phyloP scores from a whole-genome alignment of 2,329 filamentous ascomycete species.

The Lizonia empirigonia region DNA sequence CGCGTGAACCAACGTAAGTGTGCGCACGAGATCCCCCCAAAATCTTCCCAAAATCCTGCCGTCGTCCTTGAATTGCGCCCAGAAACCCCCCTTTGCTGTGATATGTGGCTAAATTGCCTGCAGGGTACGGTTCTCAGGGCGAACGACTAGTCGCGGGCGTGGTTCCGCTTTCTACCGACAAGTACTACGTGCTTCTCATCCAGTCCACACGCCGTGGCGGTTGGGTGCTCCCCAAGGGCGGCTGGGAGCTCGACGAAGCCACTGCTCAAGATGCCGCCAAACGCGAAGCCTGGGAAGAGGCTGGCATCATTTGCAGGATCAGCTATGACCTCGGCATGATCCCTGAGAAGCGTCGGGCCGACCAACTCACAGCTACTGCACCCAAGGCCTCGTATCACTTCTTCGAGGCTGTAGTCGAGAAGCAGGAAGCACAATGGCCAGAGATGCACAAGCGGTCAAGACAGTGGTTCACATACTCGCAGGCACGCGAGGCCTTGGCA shows the following conservation, averaged over 20 bases:
- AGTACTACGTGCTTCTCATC: constrained; percentile 87
- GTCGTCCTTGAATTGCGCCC: constrained; percentile 2
- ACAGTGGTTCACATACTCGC: constrained; percentile 84
- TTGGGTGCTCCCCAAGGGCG: constrained; percentile 97
- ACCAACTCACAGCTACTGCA: constrained; percentile 60
- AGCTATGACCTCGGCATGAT: constrained; percentile 87
- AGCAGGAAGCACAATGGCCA: constrained; percentile 87
- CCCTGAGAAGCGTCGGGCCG: constrained; percentile 71
- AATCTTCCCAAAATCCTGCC: constrained; percentile 15
- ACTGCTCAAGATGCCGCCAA: constrained; percentile 81
- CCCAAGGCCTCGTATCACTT: constrained; percentile 81
- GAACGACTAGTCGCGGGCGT: constrained; percentile 95
- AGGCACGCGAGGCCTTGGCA: constrained; percentile 78
- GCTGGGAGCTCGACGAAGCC: constrained; percentile 94
- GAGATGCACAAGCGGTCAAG: constrained; percentile 90
- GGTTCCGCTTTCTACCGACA: constrained; percentile 85
- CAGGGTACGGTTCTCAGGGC: constrained; percentile 90
- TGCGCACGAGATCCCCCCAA: constrained; percentile 26
- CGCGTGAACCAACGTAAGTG: constrained; percentile 81
- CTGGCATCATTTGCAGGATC: constrained; percentile 85
- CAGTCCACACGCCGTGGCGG: constrained; percentile 88
- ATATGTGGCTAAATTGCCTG: constrained; percentile 19
- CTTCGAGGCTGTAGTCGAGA: constrained; percentile 85
- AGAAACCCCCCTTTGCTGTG: constrained; percentile 5
- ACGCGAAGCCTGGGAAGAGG: constrained; percentile 97